Evolutionary conservation across 2,329 filamentous ascomycete species (phyloP).

Genomic region (Aspergillus fischeri): DNA sequence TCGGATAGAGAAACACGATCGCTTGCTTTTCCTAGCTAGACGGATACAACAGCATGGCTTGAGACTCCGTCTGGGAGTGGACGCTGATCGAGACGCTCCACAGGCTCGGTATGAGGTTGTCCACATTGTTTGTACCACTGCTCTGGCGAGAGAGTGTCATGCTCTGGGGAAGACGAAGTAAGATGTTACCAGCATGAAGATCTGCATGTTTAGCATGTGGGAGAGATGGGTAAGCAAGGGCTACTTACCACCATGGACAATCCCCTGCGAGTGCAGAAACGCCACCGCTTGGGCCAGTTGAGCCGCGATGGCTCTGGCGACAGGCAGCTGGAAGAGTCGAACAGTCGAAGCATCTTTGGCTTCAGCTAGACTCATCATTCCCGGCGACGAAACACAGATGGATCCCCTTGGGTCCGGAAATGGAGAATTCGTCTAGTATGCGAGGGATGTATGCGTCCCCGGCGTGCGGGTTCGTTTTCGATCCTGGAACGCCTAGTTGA

Average conservation of each 20-base stretch:
- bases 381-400: conserved; percentile 18
- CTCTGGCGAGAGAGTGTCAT: conserved; percentile 15
- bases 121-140: conserved; percentile 14
- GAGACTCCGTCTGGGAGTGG: conserved; percentile 16
- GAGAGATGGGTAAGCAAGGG: not conserved
- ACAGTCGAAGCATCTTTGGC: conserved; percentile 17
- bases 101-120: conserved; percentile 10
- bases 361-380: conserved; percentile 16
- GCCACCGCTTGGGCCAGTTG: conserved; percentile 18
- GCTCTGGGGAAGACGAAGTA: conserved; percentile 13
- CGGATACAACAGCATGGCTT: conserved; percentile 13
- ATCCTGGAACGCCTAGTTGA: not conserved
- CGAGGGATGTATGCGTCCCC: conserved; percentile 10
- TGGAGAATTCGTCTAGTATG: conserved; percentile 14
- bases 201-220: conserved; percentile 3
- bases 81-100: conserved; percentile 13
- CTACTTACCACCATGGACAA: conserved; percentile 21
- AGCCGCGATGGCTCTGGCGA: conserved; percentile 14
- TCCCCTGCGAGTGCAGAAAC: conserved; percentile 17
- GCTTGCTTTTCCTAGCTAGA: conserved; percentile 22
- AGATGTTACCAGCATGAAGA: conserved; percentile 19
- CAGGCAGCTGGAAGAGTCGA: conserved; percentile 11
- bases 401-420: conserved; percentile 18
- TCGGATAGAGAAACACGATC: conserved; percentile 17
- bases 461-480: not conserved